Evolutionary conservation across 495 filamentous ascomycete genomes (phyloP).

Genomic region (Lasiosphaeris hirsuta): DNA sequence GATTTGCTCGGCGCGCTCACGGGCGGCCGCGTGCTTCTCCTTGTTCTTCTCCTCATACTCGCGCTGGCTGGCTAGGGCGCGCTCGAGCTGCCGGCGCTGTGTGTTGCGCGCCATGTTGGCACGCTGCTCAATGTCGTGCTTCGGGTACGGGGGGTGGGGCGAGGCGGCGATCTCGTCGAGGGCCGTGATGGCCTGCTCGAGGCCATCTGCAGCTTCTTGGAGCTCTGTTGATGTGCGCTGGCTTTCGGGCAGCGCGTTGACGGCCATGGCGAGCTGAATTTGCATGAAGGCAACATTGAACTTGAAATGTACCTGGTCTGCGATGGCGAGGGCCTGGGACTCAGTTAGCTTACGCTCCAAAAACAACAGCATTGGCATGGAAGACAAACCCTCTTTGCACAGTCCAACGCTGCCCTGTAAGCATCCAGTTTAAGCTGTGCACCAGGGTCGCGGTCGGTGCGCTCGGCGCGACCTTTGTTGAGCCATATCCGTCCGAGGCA

Average conservation of each 20-base stretch:
- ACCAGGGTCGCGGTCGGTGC: slow-evolving; percentile 17
- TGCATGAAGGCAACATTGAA: slow-evolving; percentile 99
- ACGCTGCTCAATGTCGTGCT: slow-evolving; percentile 84
- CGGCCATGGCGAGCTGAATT: slow-evolving; percentile 79
- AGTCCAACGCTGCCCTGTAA: slow-evolving; percentile 86
- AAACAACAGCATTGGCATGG: neutral
- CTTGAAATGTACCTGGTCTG: slow-evolving; percentile 82
- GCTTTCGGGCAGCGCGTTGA: slow-evolving; percentile 69
- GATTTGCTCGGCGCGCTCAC: slow-evolving; percentile 72
- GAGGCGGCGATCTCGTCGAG: slow-evolving; percentile 76
- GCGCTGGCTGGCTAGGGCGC: slow-evolving; percentile 74
- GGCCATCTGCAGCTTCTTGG: slow-evolving; percentile 70
- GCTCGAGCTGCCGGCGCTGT: slow-evolving; percentile 83
- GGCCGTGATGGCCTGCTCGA: slow-evolving; percentile 81
- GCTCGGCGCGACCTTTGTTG: slow-evolving; percentile 77
- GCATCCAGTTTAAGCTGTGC: slow-evolving; percentile 51
- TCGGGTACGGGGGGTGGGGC: slow-evolving; percentile 86
- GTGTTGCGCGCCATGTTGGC: slow-evolving; percentile 96
- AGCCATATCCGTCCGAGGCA: slow-evolving; percentile 96
- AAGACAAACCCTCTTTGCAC: slow-evolving; percentile 64
- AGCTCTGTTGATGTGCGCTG: slow-evolving; percentile 78
- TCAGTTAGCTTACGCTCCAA: slow-evolving; percentile 21
- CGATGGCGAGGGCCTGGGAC: slow-evolving; percentile 64
- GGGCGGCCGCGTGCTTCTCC: slow-evolving; percentile 71
- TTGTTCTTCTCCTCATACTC: slow-evolving; percentile 95